A percentile compares a stretch with the other conserved stretches of the same genome.
phyloP scores from a whole-genome alignment of 306 rosid genomes.

The Trifolium repens region DNA sequence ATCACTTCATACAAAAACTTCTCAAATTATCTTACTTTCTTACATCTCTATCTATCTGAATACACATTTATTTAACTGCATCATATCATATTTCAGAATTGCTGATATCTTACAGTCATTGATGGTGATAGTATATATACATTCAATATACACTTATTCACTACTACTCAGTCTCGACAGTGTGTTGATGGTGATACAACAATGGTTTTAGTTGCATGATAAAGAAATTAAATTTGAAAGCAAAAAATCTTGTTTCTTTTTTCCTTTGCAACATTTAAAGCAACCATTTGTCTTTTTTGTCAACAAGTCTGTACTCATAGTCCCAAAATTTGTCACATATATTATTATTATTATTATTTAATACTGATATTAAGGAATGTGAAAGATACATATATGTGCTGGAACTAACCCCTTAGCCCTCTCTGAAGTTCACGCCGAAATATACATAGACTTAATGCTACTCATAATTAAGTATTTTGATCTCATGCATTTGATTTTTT shows the following conservation, averaged over 20 bases:
- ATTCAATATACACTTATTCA: conserved; percentile 39
- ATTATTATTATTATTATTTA: too few relatives aligned
- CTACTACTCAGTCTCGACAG: conserved; percentile 31
- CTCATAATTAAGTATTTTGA: not conserved
- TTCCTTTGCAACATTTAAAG: conserved; percentile 19
- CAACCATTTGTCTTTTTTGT: conserved; percentile 11
- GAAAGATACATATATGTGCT: not conserved
- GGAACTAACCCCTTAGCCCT: not conserved
- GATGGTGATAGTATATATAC: conserved; percentile 44
- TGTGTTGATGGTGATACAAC: conserved; percentile 43
- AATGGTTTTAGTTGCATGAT: not conserved
- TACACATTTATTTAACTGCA: conserved; percentile 37
- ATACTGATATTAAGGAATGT: not conserved
- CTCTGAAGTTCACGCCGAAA: too few relatives aligned
- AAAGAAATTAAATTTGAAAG: conserved; percentile 11
- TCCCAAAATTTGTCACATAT: conserved; percentile 24
- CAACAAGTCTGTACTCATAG: not conserved
- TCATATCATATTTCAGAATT: conserved; percentile 36
- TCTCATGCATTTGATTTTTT: too few relatives aligned
- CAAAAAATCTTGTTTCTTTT: not conserved
- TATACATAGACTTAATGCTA: not conserved
- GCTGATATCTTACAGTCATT: conserved; percentile 37
- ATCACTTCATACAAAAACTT: conserved; percentile 30
- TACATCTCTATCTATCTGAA: conserved; percentile 24
- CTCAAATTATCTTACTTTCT: conserved; percentile 13